Evolutionary conservation across 2,329 filamentous ascomycete genomes (phyloP), one percentile per base, ranked within the genome.

Genomic region (Cercospora zeina): DNA sequence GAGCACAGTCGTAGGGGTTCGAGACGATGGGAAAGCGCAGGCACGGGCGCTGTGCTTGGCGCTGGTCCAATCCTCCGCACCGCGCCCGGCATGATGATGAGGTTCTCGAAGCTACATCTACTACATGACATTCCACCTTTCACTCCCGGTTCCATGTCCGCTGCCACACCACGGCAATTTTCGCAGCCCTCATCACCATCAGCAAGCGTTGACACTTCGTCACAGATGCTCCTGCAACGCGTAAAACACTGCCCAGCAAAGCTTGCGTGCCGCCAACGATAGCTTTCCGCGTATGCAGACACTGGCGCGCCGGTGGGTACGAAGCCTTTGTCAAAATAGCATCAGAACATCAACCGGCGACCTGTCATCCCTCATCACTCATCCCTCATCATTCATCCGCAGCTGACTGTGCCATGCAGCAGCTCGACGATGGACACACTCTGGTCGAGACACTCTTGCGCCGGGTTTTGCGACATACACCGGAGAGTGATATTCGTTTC

Each of bases 271-370:
- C 36, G 47, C 47, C 47, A 51, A 31, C 47, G 30, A 33, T 33
- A 31, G 47, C 24, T 33, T 19, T 51, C 30, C 30, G 47, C 47
- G 47, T 31, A 21, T 33, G 47, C 30, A 33, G 47, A 51, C 14
- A 7, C 47, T 30, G 47, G 30, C 24, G 30, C 24, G 47, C 24
- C 24, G 24, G 47, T 33, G 47, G 47, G 47, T 51, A 51, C 47
- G 47, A 51, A 51, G 47, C 47, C 47, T 51, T 24, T 24, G 47
- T 51, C 19, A 51, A 51, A 51, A 51, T 51, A 51, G 47, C 13
- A 51, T 51, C 47, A 51, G 13, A 11, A 30, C 9, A 19, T 27
- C 27, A 19, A 33, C 47, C n/a, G 14, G 30, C 30, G 24, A 33
- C 30, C 47, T 51, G 47, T 33, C 47, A 45, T 45, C 39, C 6